Base-by-base conservation (phyloP, 352 stramenopile genomes). In the Pythium inflatum region DNA sequence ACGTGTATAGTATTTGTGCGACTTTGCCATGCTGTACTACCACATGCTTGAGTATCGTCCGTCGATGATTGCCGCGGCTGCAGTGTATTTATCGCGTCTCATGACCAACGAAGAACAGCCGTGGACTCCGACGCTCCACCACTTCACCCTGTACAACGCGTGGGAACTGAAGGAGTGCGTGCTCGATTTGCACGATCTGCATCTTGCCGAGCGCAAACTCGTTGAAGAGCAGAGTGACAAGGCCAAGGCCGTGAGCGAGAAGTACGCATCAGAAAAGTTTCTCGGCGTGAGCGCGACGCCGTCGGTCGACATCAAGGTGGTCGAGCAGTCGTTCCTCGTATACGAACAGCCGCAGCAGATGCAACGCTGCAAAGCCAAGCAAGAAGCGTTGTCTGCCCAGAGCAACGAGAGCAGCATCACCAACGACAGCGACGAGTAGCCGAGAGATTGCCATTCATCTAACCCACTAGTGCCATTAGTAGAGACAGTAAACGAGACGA, bases 201-300 rank as follows among this genome's bases (percentile, higher is more conserved):
- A 94, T 62, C 70, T 66, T 24, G 69, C 78, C 38, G 87, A 94
- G 71, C 77, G 73, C 65, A 70, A 89, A 31, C 76, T 92, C 30
- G 80, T 92, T 11, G 71, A 69, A 34, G 88, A 70, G 5, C 79
- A 93, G 62, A 80, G 82, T 27, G 85, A 93, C 57, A 93, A 93
- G 71, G 87, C 81, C 16, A 93, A 93, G 64, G 87, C 87, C 13
- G 79, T 94, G 55, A 94, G 83, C 53, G 87, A 94, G 67, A 94
- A 94, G 68, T 94, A 91, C 56, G 54, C 91, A 53, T 71, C 70
- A 5, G 83, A 91, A 24, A 91, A 91, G 58, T 90, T 90, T 57
- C 73, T 83, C 34, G 66, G 73, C 30, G 83, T 79, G 11, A 91
- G 83, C 45, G 74, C 76, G 34, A 77, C 88, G 45, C 62, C 80